Conservation (phyloP, 306 rosid genomes). For the Astragalus glycyphyllos region DNA sequence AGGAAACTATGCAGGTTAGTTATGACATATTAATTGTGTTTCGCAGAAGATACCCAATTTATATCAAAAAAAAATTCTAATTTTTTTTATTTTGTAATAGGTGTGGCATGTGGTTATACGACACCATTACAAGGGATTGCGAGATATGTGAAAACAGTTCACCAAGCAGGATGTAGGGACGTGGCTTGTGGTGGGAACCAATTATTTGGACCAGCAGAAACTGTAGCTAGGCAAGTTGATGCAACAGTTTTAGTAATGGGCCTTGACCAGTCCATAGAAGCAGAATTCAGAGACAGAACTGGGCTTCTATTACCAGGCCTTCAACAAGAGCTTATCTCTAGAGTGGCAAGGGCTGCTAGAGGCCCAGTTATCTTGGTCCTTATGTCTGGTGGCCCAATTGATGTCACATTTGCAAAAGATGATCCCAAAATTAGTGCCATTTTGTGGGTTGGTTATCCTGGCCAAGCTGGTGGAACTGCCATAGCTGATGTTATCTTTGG, state of each 20-base stretch:
- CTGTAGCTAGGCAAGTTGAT: slow-evolving; percentile 61
- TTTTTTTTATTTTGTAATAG: slow-evolving; percentile 25
- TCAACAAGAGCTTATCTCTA: slow-evolving; percentile 71
- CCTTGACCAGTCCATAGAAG: slow-evolving; percentile 84
- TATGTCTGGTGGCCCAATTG: slow-evolving; percentile 91
- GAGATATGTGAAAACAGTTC: slow-evolving; percentile 67
- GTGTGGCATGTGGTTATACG: slow-evolving; percentile 84
- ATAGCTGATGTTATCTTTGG: slow-evolving; percentile 85
- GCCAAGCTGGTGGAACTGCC: slow-evolving; percentile 93
- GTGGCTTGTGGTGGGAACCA: slow-evolving; percentile 60
- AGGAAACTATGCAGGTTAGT: slow-evolving; percentile 84
- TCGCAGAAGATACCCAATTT: too few species aligned
- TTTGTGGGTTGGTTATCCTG: slow-evolving; percentile 92
- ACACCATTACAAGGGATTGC: slow-evolving; percentile 82
- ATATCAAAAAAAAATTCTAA: too few species aligned
- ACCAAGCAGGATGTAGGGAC: slow-evolving; percentile 61
- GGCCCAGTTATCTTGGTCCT: slow-evolving; percentile 83
- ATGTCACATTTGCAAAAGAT: slow-evolving; percentile 69
- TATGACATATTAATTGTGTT: too few species aligned
- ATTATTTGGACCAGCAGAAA: slow-evolving; percentile 61
- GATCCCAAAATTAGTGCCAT: slow-evolving; percentile 69
- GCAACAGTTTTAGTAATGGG: slow-evolving; percentile 86
- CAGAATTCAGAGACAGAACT: slow-evolving; percentile 67
- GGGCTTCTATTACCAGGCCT: slow-evolving; percentile 70
- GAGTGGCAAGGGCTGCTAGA: slow-evolving; percentile 62